Base-by-base conservation (phyloP, 1,284 basidiomycete genomes). In the Cutaneotrichosporon sp. region DNA sequence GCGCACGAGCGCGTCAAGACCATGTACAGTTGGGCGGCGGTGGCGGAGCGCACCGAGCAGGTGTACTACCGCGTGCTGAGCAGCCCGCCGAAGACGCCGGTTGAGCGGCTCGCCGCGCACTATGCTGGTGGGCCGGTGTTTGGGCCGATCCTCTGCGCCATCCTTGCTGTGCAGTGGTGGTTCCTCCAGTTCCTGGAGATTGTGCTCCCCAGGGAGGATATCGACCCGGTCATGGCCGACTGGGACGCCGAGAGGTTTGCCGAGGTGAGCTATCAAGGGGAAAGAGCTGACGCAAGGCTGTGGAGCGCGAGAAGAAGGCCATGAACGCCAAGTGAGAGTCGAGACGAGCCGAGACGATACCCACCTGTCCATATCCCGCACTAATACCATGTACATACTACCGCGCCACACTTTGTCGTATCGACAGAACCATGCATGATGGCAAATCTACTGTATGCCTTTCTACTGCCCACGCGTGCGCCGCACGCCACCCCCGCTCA, bases 11-110 rank as follows among this genome's bases (percentile, higher is more conserved):
- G 87, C 49, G 84, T 97, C 54, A 85, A 84, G 66, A 82, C 80
- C 3, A 94, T 98, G 80, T 99, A 99, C 77, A 86, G 87, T 58
- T 99, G 95, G 95, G 79, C 80, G 0, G 82, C 88, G n/a, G 87
- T 97, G 14, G 85, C 92, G 0, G 82, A 81, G 51, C 84, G 95
- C 13, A 93, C 92, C 1, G 92, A 97, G 72, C 77, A 72, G 0
- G 94, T 99, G 0, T 99, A 99, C 73, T 77, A 83, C 1, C 80
- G 84, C 2, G 89, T 90, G 11, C 78, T 93, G 69, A 78, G 79
- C 3, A 83, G 84, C 0, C 82, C 83, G 10, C 84, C 86, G 36
- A 84, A 84, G 52, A 87, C 87, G 24, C 80, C 92, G 22, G 86
- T 85, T 81, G 86, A 88, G 56, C 82, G 92, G 9, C 84, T 95